Conservation (phyloP, 768 basidiomycete species). For the Lactarius hengduanensis region DNA sequence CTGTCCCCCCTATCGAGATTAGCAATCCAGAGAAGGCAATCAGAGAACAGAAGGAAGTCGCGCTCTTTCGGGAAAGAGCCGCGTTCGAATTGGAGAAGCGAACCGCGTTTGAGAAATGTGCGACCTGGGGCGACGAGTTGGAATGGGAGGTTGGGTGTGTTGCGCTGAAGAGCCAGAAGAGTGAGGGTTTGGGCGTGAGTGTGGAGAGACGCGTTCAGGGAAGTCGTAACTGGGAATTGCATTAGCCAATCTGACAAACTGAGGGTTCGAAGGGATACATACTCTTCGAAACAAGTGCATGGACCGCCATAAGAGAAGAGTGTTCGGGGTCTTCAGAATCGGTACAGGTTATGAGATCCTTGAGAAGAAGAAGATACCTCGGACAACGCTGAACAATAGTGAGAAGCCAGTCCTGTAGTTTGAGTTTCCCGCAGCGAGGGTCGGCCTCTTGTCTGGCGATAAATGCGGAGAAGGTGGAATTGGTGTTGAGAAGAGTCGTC, state of each 20-base stretch:
- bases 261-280: constrained; percentile 25
- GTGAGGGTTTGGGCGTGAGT: constrained; percentile 74
- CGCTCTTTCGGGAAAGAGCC: constrained; percentile 52
- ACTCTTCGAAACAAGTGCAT: constrained; percentile 76
- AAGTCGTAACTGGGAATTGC: constrained; percentile 58
- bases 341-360: constrained; percentile 73
- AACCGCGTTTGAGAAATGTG: constrained; percentile 67
- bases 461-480: constrained; percentile 59
- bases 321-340: constrained; percentile 66
- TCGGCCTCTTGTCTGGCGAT: constrained; percentile 64
- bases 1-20: constrained; percentile 38
- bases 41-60: constrained; percentile 81
- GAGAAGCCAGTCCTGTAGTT: constrained; percentile 80
- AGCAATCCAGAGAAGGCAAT: constrained; percentile 76
- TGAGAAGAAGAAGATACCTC: constrained; percentile 78
- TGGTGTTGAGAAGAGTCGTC: constrained; percentile 53
- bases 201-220: constrained; percentile 76
- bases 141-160: constrained; percentile 72
- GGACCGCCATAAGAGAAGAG: constrained; percentile 55
- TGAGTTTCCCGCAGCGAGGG: constrained; percentile 68
- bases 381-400: constrained; percentile 88
- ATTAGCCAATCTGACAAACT: constrained; percentile 19
- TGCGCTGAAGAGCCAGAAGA: constrained; percentile 75
- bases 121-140: constrained; percentile 81
- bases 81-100: constrained; percentile 55